phyloP scores from a whole-genome alignment of 441 rosid species.

The Gossypium davidsonii region DNA sequence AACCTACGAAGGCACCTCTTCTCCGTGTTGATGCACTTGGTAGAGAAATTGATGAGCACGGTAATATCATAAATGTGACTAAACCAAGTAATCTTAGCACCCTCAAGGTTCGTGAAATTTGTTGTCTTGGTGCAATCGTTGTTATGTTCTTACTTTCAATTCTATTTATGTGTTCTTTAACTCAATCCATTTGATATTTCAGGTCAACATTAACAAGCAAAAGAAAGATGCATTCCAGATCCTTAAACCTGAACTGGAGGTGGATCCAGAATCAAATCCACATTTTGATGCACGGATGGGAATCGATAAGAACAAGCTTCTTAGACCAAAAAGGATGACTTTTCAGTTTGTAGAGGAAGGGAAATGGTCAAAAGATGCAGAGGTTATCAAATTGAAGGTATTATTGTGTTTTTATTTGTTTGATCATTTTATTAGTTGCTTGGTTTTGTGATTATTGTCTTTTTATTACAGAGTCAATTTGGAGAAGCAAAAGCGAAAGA shows the following conservation, averaged over 20 bases:
- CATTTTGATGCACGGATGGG: constrained; percentile 83
- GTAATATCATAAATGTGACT: constrained; percentile 67
- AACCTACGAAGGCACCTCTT: constrained; percentile 83
- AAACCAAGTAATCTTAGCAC: constrained; percentile 95
- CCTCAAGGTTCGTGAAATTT: constrained; percentile 52
- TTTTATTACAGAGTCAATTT: constrained; percentile 57
- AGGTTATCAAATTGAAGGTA: constrained; percentile 68
- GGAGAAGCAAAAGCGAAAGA: constrained; percentile 92
- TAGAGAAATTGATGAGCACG: constrained; percentile 93
- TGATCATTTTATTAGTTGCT: not conserved
- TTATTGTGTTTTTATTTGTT: not conserved
- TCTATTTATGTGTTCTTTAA: not conserved
- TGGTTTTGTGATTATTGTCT: constrained; percentile 17
- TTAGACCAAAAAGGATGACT: constrained; percentile 78
- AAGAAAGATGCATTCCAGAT: constrained; percentile 95
- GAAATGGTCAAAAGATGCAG: constrained; percentile 90
- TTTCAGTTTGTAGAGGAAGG: constrained; percentile 98
- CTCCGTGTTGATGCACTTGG: constrained; percentile 87
- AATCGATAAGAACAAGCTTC: constrained; percentile 58
- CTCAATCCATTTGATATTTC: constrained; percentile 17
- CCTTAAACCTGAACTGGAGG: constrained; percentile 83
- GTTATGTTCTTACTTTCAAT: not conserved
- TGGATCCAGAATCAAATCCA: constrained; percentile 77
- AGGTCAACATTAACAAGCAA: constrained; percentile 97
- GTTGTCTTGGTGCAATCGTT: not conserved